Conservation (phyloP, 1,284 basidiomycete genomes). For the Rhodofomes roseus region DNA sequence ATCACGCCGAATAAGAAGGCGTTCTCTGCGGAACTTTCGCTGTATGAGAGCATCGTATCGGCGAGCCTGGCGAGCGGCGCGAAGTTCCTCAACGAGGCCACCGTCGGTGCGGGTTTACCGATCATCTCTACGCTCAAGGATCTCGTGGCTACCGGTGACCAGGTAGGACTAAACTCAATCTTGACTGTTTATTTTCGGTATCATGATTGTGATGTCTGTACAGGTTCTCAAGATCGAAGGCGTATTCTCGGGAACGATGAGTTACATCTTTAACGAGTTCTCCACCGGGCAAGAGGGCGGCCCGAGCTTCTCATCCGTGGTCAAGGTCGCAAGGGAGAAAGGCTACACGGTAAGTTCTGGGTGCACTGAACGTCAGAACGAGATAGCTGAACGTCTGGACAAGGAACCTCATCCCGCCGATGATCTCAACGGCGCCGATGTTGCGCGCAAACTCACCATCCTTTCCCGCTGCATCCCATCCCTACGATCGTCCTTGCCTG, state of each 20-base stretch:
- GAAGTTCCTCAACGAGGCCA: conserved; percentile 85
- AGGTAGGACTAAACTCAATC: conserved; percentile 40
- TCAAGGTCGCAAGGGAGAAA: conserved; percentile 84
- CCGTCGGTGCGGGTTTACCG: conserved; percentile 94
- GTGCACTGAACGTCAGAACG: background rate
- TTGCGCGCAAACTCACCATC: conserved; percentile 96
- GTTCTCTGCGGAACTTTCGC: conserved; percentile 70
- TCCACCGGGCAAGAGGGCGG: conserved; percentile 60
- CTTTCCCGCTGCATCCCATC: conserved; percentile 75
- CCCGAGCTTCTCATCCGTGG: conserved; percentile 84
- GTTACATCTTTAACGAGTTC: conserved; percentile 99
- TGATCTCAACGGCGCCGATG: conserved; percentile 94
- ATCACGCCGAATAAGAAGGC: conserved; percentile 99
- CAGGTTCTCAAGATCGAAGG: conserved; percentile 80
- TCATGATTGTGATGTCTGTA: background rate
- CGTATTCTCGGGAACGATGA: conserved; percentile 93
- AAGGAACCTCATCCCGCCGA: conserved; percentile 97
- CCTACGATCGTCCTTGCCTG: conserved; percentile 51
- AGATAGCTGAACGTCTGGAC: background rate
- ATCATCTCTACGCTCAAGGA: conserved; percentile 92
- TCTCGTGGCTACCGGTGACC: conserved; percentile 88
- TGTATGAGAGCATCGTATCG: conserved; percentile 72
- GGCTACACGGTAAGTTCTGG: conserved; percentile 80
- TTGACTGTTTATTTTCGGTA: no score
- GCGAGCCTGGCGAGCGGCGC: conserved; percentile 56